These are phyloP conservation scores for Lentinus brumalis DNA, from an alignment of 768 basidiomycete genomes.

Conservation along the genomic window DNA sequence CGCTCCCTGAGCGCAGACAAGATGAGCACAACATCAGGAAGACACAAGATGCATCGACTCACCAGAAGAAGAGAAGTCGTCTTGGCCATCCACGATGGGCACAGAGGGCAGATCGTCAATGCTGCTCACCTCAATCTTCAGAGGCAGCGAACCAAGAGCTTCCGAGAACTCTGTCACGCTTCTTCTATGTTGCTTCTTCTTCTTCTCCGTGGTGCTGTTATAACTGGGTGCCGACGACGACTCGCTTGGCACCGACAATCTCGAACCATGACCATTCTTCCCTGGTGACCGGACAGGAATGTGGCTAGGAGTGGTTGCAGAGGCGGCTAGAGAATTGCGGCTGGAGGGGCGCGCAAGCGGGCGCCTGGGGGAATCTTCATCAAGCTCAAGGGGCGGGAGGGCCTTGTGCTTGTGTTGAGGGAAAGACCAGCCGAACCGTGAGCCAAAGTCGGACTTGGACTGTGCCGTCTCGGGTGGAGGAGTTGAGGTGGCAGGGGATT, in stretches of 20 bases:
- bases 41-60: not conserved
- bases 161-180: conserved; percentile 32
- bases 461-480: conserved; percentile 13
- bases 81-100: conserved; percentile 16
- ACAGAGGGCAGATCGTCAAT: conserved; percentile 20
- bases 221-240: not conserved
- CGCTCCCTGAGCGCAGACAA: conserved; percentile 35
- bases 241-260: conserved; percentile 14
- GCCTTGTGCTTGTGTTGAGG: conserved; percentile 30
- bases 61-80: conserved; percentile 17
- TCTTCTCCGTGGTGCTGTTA: conserved; percentile 12
- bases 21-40: not conserved
- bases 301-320: conserved; percentile 33
- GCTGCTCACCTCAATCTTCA: conserved; percentile 18
- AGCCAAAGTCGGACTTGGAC: conserved; percentile 20
- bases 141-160: conserved; percentile 27
- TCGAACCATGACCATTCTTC: conserved; percentile 24
- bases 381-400: conserved; percentile 45
- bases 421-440: conserved; percentile 44
- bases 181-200: conserved; percentile 30
- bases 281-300: conserved; percentile 48
- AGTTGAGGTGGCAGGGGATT: conserved; percentile 5
- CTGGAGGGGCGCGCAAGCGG: conserved; percentile 26
- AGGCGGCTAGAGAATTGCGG: conserved; percentile 25
- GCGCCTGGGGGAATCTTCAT: conserved; percentile 31